phyloP scores from a whole-genome alignment of 2,329 filamentous ascomycete genomes.

The Penicillium sp. region DNA sequence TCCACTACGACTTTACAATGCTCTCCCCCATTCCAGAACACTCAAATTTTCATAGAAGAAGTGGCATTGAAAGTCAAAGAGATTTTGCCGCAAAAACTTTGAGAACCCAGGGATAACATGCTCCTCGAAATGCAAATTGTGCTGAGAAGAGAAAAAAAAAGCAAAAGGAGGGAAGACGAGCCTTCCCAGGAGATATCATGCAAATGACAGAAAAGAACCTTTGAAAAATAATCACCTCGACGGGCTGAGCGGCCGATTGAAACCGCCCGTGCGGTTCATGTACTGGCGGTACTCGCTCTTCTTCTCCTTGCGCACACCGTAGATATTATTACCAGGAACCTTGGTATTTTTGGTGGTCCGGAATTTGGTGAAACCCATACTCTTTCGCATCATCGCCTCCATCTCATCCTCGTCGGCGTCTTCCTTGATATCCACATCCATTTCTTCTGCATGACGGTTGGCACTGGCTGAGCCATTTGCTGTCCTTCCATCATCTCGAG shows the following conservation, averaged over 20 bases:
- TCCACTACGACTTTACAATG: not conserved
- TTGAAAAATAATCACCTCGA: constrained; percentile 36
- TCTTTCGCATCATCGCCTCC: constrained; percentile 73
- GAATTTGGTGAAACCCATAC: constrained; percentile 91
- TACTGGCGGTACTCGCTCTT: constrained; percentile 95
- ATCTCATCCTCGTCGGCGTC: constrained; percentile 65
- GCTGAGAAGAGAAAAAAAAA: constrained; percentile 16
- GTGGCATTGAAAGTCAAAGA: constrained; percentile 15
- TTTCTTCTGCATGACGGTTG: constrained; percentile 37
- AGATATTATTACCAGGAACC: constrained; percentile 82
- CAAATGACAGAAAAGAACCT: not conserved
- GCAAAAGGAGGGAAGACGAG: constrained; percentile 10
- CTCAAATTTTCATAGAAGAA: constrained; percentile 6
- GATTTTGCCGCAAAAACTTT: constrained; percentile 13
- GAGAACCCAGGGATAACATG: constrained; percentile 27
- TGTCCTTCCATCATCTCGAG: constrained; percentile 28
- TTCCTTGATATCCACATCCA: constrained; percentile 51
- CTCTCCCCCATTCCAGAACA: constrained; percentile 1
- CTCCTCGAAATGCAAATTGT: constrained; percentile 38
- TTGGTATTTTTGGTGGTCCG: constrained; percentile 86
- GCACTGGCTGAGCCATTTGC: constrained; percentile 31
- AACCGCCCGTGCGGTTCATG: constrained; percentile 65
- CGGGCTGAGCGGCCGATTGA: constrained; percentile 55
- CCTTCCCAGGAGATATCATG: not conserved
- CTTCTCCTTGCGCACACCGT: constrained; percentile 86